Evolutionary conservation across 805 yeast species (phyloP), one percentile per base, ranked within the genome.

Genomic region (Starmerella floricola): DNA sequence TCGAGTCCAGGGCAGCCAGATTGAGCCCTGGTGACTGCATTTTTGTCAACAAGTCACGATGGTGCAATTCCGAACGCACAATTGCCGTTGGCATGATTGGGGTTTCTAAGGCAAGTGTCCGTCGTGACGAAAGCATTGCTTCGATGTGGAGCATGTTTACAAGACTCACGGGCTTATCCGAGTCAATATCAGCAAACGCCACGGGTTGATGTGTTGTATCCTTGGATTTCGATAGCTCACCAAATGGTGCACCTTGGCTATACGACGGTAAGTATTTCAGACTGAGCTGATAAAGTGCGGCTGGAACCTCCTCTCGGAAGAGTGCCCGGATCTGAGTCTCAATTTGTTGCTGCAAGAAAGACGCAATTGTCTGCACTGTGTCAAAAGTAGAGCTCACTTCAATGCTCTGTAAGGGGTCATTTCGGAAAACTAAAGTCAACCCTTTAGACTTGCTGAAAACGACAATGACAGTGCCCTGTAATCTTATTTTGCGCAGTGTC

Each of bases 341-440:
- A 46, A 85, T 85, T 57, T 84, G 91, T 35, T 73, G 72, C 56
- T 85, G 94, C 47, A 85, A 62, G 51, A 83, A 81, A 45, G 75
- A 72, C n/a, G 93, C 91, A 52, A 85, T 73, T 1, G 86, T 86
- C 38, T 79, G 80, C 34, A 85, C 79, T 31, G 77, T 74, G 62
- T 85, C 94, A 60, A 85, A 85, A n/a, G 94, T 79, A 4, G 93
- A 81, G 48, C 78, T 74, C 12, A 85, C 93, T 52, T 76, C 77
- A 48, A 85, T 84, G 17, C 78, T 72, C 51, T 84, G 94, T 42
- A 85, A 66, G 0, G 95, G 95, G 60, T 85, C 95, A 60, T 85
- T 85, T 52, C 87, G 72, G 63, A 85, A 85, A 24, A 85, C 95
- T 31, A 85, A 64, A 0, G 95, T 85, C 43, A 85, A 68, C 1